These are phyloP conservation scores for Daphne laureola DNA, from an alignment of 441 rosid species.

Conservation along the genomic window DNA sequence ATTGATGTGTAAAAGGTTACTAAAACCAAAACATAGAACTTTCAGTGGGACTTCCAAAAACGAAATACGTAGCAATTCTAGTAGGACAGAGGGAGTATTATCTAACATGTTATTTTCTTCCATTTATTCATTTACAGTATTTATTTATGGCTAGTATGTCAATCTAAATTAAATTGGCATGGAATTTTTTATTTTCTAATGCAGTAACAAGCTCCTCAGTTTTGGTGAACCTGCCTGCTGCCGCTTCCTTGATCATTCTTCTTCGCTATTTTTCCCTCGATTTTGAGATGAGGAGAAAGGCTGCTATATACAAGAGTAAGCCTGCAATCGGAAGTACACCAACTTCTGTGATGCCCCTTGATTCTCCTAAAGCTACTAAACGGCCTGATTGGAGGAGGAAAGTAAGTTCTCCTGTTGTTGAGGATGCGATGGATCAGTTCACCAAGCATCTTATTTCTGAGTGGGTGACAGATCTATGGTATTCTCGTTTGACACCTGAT, in stretches of 20 bases:
- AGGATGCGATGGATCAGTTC: constrained; percentile 81
- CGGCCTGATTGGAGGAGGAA: constrained; percentile 79
- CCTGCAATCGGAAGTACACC: constrained; percentile 25
- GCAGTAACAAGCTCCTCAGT: constrained; percentile 98
- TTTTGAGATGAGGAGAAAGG: constrained; percentile 72
- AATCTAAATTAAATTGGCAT: constrained; percentile 11
- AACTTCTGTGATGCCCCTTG: constrained; percentile 37
- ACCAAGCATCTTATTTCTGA: constrained; percentile 81
- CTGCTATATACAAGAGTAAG: constrained; percentile 58
- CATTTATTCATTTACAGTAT: no score
- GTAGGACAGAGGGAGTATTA: no score
- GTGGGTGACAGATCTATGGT: constrained; percentile 96
- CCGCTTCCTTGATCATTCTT: constrained; percentile 67
- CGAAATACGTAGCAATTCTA: no score
- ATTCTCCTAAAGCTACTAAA: constrained; percentile 34
- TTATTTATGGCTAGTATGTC: no score
- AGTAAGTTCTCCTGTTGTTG: constrained; percentile 89
- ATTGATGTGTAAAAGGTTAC: no score
- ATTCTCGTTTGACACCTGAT: constrained; percentile 83
- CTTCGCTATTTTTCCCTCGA: constrained; percentile 86
- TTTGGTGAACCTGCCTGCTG: constrained; percentile 94
- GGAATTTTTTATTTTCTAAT: constrained; percentile 14
- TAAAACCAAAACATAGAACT: no score
- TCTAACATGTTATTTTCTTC: no score
- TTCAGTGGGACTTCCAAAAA: no score